phyloP scores from a whole-genome alignment of 352 stramenopile genomes.

The Pythium utonaiense region DNA sequence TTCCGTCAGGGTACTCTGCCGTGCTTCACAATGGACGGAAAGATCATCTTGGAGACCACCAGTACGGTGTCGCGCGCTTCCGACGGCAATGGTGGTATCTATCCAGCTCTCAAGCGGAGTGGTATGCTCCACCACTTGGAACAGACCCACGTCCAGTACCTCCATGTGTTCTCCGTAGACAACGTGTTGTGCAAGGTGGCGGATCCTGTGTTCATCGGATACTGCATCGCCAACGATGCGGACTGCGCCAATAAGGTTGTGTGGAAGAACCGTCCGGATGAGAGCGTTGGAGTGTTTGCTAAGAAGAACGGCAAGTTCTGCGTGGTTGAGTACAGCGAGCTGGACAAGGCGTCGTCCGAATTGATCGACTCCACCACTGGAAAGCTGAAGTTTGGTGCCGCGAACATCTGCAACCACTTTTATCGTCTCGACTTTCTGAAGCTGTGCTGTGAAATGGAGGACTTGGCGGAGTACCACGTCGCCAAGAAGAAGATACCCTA shows the following conservation, averaged over 20 bases:
- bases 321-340: constrained; percentile 98
- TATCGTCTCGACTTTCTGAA: constrained; percentile 71
- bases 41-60: constrained; percentile 93
- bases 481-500: constrained; percentile 94
- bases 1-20: constrained; percentile 96
- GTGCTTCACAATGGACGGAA: constrained; percentile 92
- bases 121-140: constrained; percentile 89
- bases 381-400: constrained; percentile 91
- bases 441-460: constrained; percentile 89
- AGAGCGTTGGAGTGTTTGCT: constrained; percentile 92
- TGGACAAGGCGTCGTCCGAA: constrained; percentile 75
- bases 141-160: constrained; percentile 83
- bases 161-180: constrained; percentile 98
- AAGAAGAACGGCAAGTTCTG: constrained; percentile 79
- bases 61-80: constrained; percentile 88
- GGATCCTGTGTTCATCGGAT: constrained; percentile 97
- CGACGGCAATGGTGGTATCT: constrained; percentile 97
- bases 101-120: constrained; percentile 88
- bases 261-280: constrained; percentile 90
- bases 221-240: constrained; percentile 90
- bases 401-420: constrained; percentile 99
- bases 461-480: constrained; percentile 77
- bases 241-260: constrained; percentile 97
- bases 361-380: constrained; percentile 59
- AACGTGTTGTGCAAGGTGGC: constrained; percentile 95